Conservation (phyloP, 2,329 filamentous ascomycete genomes). For the Metarhizium brunneum region DNA sequence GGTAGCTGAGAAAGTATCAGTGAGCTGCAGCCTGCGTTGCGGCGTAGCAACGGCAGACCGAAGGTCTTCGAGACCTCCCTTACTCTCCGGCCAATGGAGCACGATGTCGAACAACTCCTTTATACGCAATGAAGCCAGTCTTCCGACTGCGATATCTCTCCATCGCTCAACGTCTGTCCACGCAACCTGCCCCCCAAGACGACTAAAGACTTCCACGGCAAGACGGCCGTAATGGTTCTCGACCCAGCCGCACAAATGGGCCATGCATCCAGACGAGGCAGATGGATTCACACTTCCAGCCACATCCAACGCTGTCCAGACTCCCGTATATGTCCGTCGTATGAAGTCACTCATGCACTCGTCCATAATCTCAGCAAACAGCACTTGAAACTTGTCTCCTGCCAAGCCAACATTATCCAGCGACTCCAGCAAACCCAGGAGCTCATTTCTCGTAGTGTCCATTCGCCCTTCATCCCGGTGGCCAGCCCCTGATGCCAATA, state of each 20-base stretch:
- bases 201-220: slow-evolving; percentile 50
- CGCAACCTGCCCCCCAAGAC: slow-evolving; percentile 34
- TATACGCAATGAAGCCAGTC: slow-evolving; percentile 60
- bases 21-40: slow-evolving; percentile 59
- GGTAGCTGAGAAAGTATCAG: slow-evolving; percentile 56
- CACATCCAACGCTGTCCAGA: slow-evolving; percentile 37
- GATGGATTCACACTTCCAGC: slow-evolving; percentile 8
- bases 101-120: slow-evolving; percentile 72
- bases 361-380: slow-evolving; percentile 65
- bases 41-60: slow-evolving; percentile 60
- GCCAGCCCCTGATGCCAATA: not conserved
- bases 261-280: slow-evolving; percentile 36
- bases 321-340: slow-evolving; percentile 48
- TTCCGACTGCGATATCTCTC: slow-evolving; percentile 59
- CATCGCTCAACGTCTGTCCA: slow-evolving; percentile 55
- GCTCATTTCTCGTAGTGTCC: slow-evolving; percentile 35
- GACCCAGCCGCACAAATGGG: slow-evolving; percentile 56
- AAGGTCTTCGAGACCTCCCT: slow-evolving; percentile 65
- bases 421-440: slow-evolving; percentile 48
- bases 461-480: slow-evolving; percentile 14
- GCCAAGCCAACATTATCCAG: slow-evolving; percentile 58
- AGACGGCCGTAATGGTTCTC: slow-evolving; percentile 57
- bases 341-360: slow-evolving; percentile 56
- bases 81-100: slow-evolving; percentile 62
- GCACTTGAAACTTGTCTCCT: slow-evolving; percentile 58